Conservation (phyloP, 441 rosid species). For the Arabidopsis lyrata region DNA sequence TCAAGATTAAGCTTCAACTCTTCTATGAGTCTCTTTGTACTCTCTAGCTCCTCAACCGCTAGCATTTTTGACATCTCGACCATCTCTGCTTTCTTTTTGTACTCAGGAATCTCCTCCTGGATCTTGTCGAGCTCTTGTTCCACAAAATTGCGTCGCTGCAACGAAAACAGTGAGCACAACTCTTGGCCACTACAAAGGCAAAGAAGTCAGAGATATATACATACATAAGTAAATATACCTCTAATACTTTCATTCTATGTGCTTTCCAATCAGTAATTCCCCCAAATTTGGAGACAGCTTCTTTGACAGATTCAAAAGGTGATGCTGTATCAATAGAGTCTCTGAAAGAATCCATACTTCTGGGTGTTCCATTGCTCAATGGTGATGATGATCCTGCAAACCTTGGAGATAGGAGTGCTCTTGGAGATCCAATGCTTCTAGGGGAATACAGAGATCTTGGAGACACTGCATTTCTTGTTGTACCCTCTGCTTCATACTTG, state of each 20-base stretch:
- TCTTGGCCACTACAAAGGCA: constrained; percentile 2
- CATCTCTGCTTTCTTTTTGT: constrained; percentile 57
- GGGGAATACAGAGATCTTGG: constrained; percentile 34
- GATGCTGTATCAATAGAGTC: constrained; percentile 84
- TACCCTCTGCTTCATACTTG: constrained; percentile 22
- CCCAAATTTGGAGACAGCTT: constrained; percentile 94
- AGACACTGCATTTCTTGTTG: constrained; percentile 38
- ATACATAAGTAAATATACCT: constrained; percentile 52
- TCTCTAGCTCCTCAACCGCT: constrained; percentile 75
- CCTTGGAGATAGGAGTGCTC: constrained; percentile 43
- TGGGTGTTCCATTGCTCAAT: constrained; percentile 48
- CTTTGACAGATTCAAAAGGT: constrained; percentile 94
- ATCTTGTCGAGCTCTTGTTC: constrained; percentile 78
- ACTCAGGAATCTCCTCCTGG: constrained; percentile 74
- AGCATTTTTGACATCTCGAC: constrained; percentile 66
- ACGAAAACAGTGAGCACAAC: constrained; percentile 6
- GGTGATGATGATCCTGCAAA: constrained; percentile 41
- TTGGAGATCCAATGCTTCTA: constrained; percentile 44
- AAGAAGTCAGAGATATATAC: background rate
- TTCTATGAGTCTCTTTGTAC: constrained; percentile 80
- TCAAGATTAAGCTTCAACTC: constrained; percentile 84
- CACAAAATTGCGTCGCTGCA: constrained; percentile 70
- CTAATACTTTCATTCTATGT: constrained; percentile 75
- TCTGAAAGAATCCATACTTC: constrained; percentile 46
- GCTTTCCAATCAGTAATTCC: constrained; percentile 99